Evolutionary conservation across 768 basidiomycete species (phyloP), one percentile per base, ranked within the genome.

Genomic region (Boletus edulis): DNA sequence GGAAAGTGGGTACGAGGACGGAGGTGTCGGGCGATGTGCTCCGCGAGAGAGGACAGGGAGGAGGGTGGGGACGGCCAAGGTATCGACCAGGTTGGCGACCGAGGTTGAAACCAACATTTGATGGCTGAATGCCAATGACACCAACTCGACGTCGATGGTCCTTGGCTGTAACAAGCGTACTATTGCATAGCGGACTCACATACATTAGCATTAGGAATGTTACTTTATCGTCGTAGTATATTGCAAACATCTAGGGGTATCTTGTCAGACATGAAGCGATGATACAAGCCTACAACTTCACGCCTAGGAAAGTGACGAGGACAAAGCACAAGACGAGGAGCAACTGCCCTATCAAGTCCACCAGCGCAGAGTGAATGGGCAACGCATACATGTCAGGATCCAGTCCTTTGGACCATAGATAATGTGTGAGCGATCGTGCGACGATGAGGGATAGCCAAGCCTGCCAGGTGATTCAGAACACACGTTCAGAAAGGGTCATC

Each of bases 321-420:
- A 85, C 80, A 61, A 89, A 91, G 67, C 87, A 89, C 1, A 81
- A 62, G 2, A 92, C 91, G 10, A 98, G 81, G 9, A 96, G 74
- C 20, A 88, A 67, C 67, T 94, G 89, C 15, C 92, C 91, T 32
- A 89, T 72, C 49, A 96, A 81, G 68, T 95, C 92, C 78, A 94
- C 87, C 41, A 92, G 66, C 1, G 94, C 91, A 12, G 91, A 93
- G 60, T 96, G 94, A 27, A 96, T 82, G 9, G 94, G 94, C n/a
- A 98, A 74, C 2, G 93, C 93, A 67, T 96, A 95, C 73, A 89
- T 86, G 68, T 98, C 94, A 6, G 94, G 94, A 67, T 98, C 94
- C 27, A 84, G 76, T 12, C 81, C 76, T 52, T 76, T 83, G 1
- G 81, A 79, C 93, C 94, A 96, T 27, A 97, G 79, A 66, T 83